Evolutionary conservation across 805 yeast species (phyloP).

Genomic region (Clavispora fructus): DNA sequence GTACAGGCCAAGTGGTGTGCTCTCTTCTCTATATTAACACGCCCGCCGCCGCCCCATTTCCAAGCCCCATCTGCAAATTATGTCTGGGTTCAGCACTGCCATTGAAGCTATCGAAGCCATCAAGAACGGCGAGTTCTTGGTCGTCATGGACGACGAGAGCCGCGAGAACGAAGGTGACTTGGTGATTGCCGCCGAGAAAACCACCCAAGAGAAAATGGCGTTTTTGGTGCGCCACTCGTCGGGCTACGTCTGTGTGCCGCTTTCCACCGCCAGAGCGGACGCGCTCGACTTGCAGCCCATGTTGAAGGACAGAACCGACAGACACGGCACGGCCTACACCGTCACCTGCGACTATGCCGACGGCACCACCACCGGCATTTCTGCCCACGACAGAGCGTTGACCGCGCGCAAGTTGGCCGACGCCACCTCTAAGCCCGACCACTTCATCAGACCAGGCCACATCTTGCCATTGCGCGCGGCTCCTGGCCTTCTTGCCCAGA

Average conservation of each 20-base stretch:
- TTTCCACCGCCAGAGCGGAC: constrained; percentile 75
- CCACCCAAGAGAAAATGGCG: constrained; percentile 86
- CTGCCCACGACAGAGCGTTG: constrained; percentile 88
- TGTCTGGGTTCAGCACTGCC: constrained; percentile 44
- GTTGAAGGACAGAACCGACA: constrained; percentile 57
- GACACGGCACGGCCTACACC: constrained; percentile 97
- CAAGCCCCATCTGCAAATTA: neutral
- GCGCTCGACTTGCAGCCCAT: constrained; percentile 72
- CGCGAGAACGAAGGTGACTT: constrained; percentile 98
- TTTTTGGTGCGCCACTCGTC: constrained; percentile 81
- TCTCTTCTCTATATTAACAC: neutral
- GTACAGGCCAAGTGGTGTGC: neutral
- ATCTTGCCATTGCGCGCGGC: constrained; percentile 87
- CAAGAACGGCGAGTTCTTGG: constrained; percentile 70
- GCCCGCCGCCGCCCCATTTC: neutral
- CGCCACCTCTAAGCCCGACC: constrained; percentile 48
- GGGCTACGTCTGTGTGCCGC: constrained; percentile 92
- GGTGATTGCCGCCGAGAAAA: constrained; percentile 81
- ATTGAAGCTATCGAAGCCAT: constrained; percentile 68
- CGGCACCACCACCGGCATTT: constrained; percentile 95
- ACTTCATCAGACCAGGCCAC: constrained; percentile 91
- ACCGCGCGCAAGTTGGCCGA: constrained; percentile 73
- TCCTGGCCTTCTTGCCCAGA: constrained; percentile 70
- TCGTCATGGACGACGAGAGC: constrained; percentile 95
- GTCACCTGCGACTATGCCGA: constrained; percentile 80